A percentile compares a stretch with the other conserved stretches of the same genome.
These are phyloP conservation scores for Elaeagnus macrophylla DNA, from an alignment of 306 rosid genomes.

Conservation along the genomic window DNA sequence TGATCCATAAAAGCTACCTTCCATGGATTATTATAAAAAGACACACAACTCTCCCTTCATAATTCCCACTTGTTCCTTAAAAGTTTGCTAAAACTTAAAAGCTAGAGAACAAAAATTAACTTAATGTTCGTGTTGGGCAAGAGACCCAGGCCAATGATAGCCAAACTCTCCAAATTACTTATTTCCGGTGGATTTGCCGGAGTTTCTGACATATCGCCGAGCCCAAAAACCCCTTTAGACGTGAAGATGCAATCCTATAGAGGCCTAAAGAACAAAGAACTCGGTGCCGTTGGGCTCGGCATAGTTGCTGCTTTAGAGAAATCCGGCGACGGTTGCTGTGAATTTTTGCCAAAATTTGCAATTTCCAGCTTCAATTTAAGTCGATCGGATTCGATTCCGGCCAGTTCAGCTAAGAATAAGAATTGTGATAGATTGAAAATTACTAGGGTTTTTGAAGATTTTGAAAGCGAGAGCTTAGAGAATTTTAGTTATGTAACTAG, in stretches of 20 bases:
- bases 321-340: slow-evolving; percentile 24
- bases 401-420: slow-evolving; percentile 10
- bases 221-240: slow-evolving; percentile 67
- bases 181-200: slow-evolving; percentile 49
- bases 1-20: too few relatives aligned
- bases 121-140: slow-evolving; percentile 40
- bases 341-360: slow-evolving; percentile 42
- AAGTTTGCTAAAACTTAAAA: too few relatives aligned
- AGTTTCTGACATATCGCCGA: slow-evolving; percentile 24
- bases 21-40: too few relatives aligned
- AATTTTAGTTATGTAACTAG: slow-evolving; percentile 65
- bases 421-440: slow-evolving; percentile 17
- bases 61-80: too few relatives aligned
- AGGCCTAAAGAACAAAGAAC: slow-evolving; percentile 39
- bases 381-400: slow-evolving; percentile 57
- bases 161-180: slow-evolving; percentile 57
- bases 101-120: neutral
- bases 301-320: slow-evolving; percentile 74
- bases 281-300: slow-evolving; percentile 73
- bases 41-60: too few relatives aligned
- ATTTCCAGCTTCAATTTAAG: slow-evolving; percentile 31
- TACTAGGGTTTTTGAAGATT: slow-evolving; percentile 11
- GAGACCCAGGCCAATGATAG: slow-evolving; percentile 60
- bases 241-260: slow-evolving; percentile 49
- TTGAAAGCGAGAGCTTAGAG: slow-evolving; percentile 40